phyloP scores from a whole-genome alignment of 192 early-diverging fungal species.

The Entomortierella parvispora region DNA sequence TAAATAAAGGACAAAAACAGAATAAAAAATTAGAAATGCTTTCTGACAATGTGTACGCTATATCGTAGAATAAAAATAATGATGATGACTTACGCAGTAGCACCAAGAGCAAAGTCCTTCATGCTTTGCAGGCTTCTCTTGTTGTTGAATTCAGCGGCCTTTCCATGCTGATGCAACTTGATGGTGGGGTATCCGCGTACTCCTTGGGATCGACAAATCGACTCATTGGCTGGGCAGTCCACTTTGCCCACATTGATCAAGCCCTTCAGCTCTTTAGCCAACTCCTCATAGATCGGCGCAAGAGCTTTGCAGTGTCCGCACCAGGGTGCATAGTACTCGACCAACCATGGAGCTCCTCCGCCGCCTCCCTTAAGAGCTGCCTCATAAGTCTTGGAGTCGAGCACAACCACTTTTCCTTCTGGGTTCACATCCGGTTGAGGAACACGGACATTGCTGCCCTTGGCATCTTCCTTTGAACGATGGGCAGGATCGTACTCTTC shows the following conservation, averaged over 20 bases:
- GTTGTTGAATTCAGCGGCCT: conserved; percentile 7
- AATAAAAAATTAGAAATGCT: neutral
- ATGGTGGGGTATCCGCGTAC: conserved; percentile 91
- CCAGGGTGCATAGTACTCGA: conserved; percentile 93
- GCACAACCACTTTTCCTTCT: conserved; percentile 63
- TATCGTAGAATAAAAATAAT: neutral
- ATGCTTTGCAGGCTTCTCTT: conserved; percentile 8
- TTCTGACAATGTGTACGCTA: neutral
- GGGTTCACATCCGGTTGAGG: conserved; percentile 47
- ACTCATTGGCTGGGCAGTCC: conserved; percentile 78
- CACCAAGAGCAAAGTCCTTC: conserved; percentile 38
- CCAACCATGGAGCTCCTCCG: conserved; percentile 77
- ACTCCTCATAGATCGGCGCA: conserved; percentile 79
- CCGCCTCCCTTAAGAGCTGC: conserved; percentile 57
- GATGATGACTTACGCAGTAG: conserved; percentile 21
- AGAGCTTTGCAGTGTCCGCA: conserved; percentile 89
- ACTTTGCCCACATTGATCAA: conserved; percentile 86
- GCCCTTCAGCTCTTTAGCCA: conserved; percentile 70
- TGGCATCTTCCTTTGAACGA: neutral
- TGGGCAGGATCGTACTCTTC: conserved; percentile 31
- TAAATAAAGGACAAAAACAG: neutral
- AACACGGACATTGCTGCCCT: too few relatives aligned
- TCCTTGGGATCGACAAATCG: conserved; percentile 70
- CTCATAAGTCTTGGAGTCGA: conserved; percentile 65
- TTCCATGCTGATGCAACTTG: conserved; percentile 63